A percentile compares a stretch with the other conserved stretches of the same genome.
Evolutionary conservation across 2,329 filamentous ascomycete species (phyloP).

Genomic region (Penicillium sp.): DNA sequence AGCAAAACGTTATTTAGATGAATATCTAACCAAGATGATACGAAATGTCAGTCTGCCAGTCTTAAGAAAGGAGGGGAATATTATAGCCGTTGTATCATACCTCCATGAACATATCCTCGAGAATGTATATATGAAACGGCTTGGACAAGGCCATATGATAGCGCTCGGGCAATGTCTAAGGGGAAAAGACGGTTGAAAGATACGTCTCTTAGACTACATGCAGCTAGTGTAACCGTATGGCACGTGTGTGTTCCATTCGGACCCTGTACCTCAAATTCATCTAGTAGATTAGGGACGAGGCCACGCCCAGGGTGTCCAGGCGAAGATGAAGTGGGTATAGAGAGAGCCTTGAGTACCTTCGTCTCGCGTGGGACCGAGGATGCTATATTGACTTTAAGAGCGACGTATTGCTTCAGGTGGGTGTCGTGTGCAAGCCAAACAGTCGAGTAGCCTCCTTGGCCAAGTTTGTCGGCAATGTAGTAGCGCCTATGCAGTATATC

Average conservation of each 20-base stretch:
- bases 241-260: conserved; percentile 29
- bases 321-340: background rate
- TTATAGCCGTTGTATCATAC: conserved; percentile 1
- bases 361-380: conserved; percentile 16
- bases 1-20: conserved; percentile 27
- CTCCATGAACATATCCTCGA: conserved; percentile 25
- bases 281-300: conserved; percentile 10
- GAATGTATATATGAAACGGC: conserved; percentile 21
- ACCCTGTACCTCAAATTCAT: conserved; percentile 28
- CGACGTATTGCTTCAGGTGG: conserved; percentile 23
- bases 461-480: conserved; percentile 40
- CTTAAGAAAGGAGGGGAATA: background rate
- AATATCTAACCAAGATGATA: conserved; percentile 20
- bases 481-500: conserved; percentile 33
- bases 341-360: conserved; percentile 19
- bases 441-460: conserved; percentile 41
- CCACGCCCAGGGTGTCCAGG: conserved; percentile 2
- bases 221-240: conserved; percentile 23
- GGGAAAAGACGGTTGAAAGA: conserved; percentile 26
- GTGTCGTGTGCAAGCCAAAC: conserved; percentile 41
- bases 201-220: conserved; percentile 26
- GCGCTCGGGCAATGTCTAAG: conserved; percentile 26
- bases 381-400: conserved; percentile 28
- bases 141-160: conserved; percentile 19
- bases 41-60: background rate